These are phyloP conservation scores for Osmozyma mogii DNA, from an alignment of 805 yeast species.

Conservation along the genomic window DNA sequence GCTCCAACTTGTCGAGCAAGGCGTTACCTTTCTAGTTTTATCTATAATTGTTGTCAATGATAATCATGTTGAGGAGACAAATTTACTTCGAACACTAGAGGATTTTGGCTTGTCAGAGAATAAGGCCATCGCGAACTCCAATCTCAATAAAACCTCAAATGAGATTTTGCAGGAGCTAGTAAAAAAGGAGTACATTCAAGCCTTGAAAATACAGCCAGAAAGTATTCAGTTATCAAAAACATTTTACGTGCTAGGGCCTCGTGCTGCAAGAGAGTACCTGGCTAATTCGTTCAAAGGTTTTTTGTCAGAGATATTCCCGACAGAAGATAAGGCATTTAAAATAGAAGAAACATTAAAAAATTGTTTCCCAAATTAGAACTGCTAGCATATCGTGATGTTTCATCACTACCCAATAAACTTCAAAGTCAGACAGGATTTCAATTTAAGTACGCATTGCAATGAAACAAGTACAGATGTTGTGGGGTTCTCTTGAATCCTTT, in stretches of 20 bases:
- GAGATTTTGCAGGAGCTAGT: constrained; percentile 21
- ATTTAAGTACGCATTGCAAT: no score
- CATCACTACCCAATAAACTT: no score
- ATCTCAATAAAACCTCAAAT: constrained; percentile 13
- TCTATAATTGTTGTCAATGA: constrained; percentile 23
- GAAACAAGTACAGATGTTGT: no score
- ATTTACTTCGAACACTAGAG: constrained; percentile 14
- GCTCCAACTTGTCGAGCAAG: no score
- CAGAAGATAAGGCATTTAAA: constrained; percentile 12
- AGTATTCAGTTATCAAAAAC: constrained; percentile 8
- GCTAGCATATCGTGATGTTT: no score
- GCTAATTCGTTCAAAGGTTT: background rate
- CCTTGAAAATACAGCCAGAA: constrained; percentile 11
- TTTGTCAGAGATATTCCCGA: no score
- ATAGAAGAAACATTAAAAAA: no score
- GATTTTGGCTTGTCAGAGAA: constrained; percentile 20
- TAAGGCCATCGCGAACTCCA: constrained; percentile 13
- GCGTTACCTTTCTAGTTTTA: constrained; percentile 22
- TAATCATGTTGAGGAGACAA: constrained; percentile 22
- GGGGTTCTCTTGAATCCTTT: no score
- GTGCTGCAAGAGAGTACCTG: constrained; percentile 20
- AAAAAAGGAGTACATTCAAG: constrained; percentile 27
- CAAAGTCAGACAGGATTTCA: no score
- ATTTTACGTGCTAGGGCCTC: constrained; percentile 22
- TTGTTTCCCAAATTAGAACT: no score